Percentiles rank a stretch among this genome's conserved stretches.
Evolutionary conservation across 148 eudicot species (phyloP).

Genomic region (Chenopodium berlandieri): DNA sequence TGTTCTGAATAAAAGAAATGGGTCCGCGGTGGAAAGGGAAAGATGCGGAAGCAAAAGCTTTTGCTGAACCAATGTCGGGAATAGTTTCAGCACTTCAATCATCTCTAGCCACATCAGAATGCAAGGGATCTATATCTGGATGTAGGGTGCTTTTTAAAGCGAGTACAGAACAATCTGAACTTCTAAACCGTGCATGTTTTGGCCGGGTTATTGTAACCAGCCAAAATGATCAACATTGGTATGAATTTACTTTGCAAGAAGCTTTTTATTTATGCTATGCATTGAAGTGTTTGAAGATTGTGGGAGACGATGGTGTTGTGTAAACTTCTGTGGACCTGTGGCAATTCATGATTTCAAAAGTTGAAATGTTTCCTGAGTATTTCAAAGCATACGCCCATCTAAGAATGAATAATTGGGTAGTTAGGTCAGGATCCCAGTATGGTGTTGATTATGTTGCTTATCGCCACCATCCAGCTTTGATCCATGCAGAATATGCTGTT

Average conservation of each 20-base stretch:
- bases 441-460: slow-evolving; percentile 87
- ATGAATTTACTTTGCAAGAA: slow-evolving; percentile 62
- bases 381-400: slow-evolving; percentile 65
- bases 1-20: slow-evolving; percentile 17
- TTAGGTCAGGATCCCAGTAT: slow-evolving; percentile 69
- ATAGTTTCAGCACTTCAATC: slow-evolving; percentile 51
- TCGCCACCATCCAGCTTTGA: slow-evolving; percentile 72
- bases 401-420: slow-evolving; percentile 71
- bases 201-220: slow-evolving; percentile 50
- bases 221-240: slow-evolving; percentile 62
- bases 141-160: slow-evolving; percentile 47
- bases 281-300: slow-evolving; percentile 57
- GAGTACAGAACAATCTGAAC: slow-evolving; percentile 42
- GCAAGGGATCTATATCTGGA: slow-evolving; percentile 54
- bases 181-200: slow-evolving; percentile 68
- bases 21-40: slow-evolving; percentile 59
- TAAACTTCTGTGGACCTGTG: slow-evolving; percentile 47
- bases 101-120: slow-evolving; percentile 39
- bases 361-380: slow-evolving; percentile 37
- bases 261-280: slow-evolving; percentile 52
- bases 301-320: slow-evolving; percentile 32
- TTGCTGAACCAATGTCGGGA: slow-evolving; percentile 54
- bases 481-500: slow-evolving; percentile 81
- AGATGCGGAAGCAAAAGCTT: slow-evolving; percentile 45
- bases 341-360: slow-evolving; percentile 49